Evolutionary conservation across 139 green algal species (phyloP).

Genomic region (Edaphochlamys debaryana): DNA sequence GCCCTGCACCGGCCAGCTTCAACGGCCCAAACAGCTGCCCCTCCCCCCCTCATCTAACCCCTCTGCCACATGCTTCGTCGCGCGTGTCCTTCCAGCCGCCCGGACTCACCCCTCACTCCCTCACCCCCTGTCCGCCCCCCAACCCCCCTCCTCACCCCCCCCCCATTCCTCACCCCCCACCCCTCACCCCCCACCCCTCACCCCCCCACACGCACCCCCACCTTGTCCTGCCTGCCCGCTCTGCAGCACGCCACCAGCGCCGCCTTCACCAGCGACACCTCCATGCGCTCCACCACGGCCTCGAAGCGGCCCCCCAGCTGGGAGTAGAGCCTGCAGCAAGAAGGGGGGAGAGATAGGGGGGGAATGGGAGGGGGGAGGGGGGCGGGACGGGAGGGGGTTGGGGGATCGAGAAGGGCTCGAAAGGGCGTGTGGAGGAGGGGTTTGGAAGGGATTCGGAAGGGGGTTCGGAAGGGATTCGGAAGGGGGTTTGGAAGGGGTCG

Average conservation of each 20-base stretch:
- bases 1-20: too few species aligned
- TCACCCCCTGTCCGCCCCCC: too few species aligned
- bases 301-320: slow-evolving; percentile 25
- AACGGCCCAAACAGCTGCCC: too few species aligned
- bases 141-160: not conserved
- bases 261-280: slow-evolving; percentile 30
- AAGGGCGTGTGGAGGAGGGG: too few species aligned
- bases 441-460: too few species aligned
- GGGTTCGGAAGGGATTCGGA: too few species aligned
- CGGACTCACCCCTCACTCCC: too few species aligned
- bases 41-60: too few species aligned
- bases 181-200: not conserved
- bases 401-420: too few species aligned
- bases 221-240: slow-evolving; percentile 21
- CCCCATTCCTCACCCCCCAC: not conserved
- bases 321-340: slow-evolving; percentile 12
- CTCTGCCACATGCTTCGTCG: too few species aligned
- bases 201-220: not conserved
- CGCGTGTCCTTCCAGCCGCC: too few species aligned
- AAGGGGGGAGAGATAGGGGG: not conserved
- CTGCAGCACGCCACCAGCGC: slow-evolving; percentile 7
- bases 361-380: not conserved
- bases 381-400: not conserved
- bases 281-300: slow-evolving; percentile 13
- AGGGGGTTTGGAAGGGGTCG: too few species aligned